Evolutionary conservation across 306 rosid genomes (phyloP).

Genomic region (Vigna hirtella): DNA sequence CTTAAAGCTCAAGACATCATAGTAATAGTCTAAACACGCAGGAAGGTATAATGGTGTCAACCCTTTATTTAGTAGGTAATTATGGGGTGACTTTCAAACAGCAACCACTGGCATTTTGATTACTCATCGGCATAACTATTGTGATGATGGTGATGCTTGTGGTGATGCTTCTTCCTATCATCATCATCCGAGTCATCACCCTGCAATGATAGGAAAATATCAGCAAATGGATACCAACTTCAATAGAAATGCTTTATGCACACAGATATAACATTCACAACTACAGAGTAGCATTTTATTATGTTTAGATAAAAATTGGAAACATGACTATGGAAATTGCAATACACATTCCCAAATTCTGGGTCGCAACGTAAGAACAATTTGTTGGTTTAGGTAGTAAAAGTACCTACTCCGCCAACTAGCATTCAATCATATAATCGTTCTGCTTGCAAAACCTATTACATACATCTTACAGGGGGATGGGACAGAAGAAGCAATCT

Average conservation of each 20-base stretch:
- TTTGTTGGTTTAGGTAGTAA: too few relatives aligned
- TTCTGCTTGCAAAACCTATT: too few relatives aligned
- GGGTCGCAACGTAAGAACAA: too few relatives aligned
- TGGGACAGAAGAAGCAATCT: too few relatives aligned
- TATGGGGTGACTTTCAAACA: slow-evolving; percentile 53
- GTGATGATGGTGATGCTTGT: slow-evolving; percentile 60
- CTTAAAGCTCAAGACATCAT: slow-evolving; percentile 43
- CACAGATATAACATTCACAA: background rate
- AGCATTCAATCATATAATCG: too few relatives aligned
- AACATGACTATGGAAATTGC: background rate
- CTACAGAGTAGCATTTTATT: background rate
- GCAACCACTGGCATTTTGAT: slow-evolving; percentile 33
- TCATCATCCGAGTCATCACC: slow-evolving; percentile 69
- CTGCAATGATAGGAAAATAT: slow-evolving; percentile 44
- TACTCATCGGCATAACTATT: slow-evolving; percentile 76
- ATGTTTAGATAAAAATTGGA: background rate
- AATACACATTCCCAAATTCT: background rate
- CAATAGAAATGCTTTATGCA: background rate
- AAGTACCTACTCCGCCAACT: too few relatives aligned
- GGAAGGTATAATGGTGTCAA: slow-evolving; percentile 46
- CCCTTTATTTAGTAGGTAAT: slow-evolving; percentile 65
- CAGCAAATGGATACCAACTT: slow-evolving; percentile 8
- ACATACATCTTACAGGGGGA: too few relatives aligned
- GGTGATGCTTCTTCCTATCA: slow-evolving; percentile 57
- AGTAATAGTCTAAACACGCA: slow-evolving; percentile 27